These are phyloP conservation scores for Prunus mume DNA, from an alignment of 306 rosid genomes.

Conservation along the genomic window DNA sequence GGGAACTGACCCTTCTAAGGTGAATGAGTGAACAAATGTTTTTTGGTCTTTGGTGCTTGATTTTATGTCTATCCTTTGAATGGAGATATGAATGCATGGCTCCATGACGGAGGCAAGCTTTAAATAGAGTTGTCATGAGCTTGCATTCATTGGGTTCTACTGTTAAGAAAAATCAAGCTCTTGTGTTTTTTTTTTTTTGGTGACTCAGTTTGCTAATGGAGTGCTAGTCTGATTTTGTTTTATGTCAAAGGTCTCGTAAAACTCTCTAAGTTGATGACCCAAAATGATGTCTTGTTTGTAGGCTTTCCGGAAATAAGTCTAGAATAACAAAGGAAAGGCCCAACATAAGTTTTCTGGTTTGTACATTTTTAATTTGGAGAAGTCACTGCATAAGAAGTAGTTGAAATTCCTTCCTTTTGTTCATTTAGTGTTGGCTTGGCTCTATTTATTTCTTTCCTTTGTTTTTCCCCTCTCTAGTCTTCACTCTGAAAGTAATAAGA, in stretches of 20 bases:
- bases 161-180: background rate
- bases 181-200: background rate
- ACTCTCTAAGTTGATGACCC: background rate
- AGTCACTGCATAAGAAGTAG: slow-evolving; percentile 24
- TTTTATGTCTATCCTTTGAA: background rate
- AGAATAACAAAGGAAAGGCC: background rate
- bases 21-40: background rate
- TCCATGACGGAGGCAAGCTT: background rate
- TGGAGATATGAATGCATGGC: background rate
- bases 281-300: slow-evolving; percentile 22
- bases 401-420: slow-evolving; percentile 16
- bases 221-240: background rate
- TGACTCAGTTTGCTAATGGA: no score
- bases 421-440: slow-evolving; percentile 10
- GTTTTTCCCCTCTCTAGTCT: background rate
- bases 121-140: background rate
- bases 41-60: background rate
- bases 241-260: background rate
- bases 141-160: background rate
- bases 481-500: background rate
- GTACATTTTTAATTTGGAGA: slow-evolving; percentile 10
- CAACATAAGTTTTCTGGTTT: slow-evolving; percentile 9
- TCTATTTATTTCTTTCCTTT: background rate
- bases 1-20: background rate
- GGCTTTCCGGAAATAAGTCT: slow-evolving; percentile 13